A percentile compares a stretch with the other conserved stretches of the same genome.
phyloP scores from a whole-genome alignment of 805 yeast genomes.

The Wickerhamia fluorescens region DNA sequence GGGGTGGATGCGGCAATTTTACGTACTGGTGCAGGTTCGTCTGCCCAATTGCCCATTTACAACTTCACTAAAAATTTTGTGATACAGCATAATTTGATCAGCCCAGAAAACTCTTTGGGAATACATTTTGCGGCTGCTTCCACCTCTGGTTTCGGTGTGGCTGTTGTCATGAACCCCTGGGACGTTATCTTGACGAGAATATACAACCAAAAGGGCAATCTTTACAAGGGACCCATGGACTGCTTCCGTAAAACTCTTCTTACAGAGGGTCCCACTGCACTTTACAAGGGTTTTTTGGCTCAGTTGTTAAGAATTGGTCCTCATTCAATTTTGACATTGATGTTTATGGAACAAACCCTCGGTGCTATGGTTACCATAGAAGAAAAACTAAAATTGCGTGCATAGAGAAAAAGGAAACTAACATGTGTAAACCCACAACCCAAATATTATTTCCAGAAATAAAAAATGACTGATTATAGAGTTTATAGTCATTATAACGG shows the following conservation, averaged over 20 bases:
- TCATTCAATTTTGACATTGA: conserved; percentile 82
- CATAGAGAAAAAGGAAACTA: too few relatives aligned
- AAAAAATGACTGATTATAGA: too few relatives aligned
- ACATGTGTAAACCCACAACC: too few relatives aligned
- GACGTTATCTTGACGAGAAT: conserved; percentile 93
- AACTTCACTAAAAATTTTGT: conserved; percentile 65
- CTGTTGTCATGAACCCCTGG: conserved; percentile 95
- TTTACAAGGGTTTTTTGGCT: conserved; percentile 94
- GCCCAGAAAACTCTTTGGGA: conserved; percentile 53
- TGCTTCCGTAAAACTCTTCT: conserved; percentile 78
- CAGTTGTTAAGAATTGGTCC: conserved; percentile 91
- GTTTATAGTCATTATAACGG: too few relatives aligned
- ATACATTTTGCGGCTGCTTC: conserved; percentile 71
- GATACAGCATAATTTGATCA: conserved; percentile 38
- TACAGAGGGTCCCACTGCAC: conserved; percentile 78
- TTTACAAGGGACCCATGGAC: conserved; percentile 82
- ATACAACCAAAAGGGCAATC: conserved; percentile 87
- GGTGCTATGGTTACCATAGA: conserved; percentile 30
- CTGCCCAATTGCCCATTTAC: conserved; percentile 91
- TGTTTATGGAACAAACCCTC: conserved; percentile 95
- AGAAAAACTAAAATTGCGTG: neutral
- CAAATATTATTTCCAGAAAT: too few relatives aligned
- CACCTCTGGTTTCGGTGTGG: conserved; percentile 84
- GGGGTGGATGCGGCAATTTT: conserved; percentile 94
- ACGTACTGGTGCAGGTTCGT: conserved; percentile 93